These are phyloP conservation scores for Xerocomus brunneocitrinus DNA, from an alignment of 768 basidiomycete species.

Conservation along the genomic window DNA sequence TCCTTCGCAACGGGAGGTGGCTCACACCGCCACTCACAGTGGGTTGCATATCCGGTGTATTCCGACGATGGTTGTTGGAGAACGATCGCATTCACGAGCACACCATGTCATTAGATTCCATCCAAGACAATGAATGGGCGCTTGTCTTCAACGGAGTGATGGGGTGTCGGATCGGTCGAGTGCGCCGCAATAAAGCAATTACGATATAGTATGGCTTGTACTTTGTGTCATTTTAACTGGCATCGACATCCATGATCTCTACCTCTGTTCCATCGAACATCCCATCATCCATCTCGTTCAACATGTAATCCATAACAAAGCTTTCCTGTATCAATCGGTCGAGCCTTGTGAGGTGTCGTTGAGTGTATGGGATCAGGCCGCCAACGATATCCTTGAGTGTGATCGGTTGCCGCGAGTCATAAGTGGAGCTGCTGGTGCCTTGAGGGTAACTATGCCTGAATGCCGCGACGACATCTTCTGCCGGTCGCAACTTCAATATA, in stretches of 20 bases:
- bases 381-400: conserved; percentile 73
- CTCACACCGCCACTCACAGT: conserved; percentile 55
- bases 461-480: conserved; percentile 67
- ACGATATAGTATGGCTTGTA: not conserved
- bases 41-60: conserved; percentile 71
- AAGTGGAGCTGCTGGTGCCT: conserved; percentile 5
- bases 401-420: conserved; percentile 30
- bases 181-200: conserved; percentile 6
- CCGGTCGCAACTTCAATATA: conserved; percentile 68
- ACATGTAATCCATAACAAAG: conserved; percentile 87
- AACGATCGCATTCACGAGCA: conserved; percentile 47
- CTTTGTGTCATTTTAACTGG: conserved; percentile 14
- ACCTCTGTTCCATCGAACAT: conserved; percentile 53
- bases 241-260: conserved; percentile 39
- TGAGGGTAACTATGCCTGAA: conserved; percentile 38
- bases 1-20: conserved; percentile 56
- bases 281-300: conserved; percentile 84
- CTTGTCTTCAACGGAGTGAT: conserved; percentile 69
- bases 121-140: conserved; percentile 57
- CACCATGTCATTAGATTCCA: conserved; percentile 37
- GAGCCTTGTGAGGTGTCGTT: conserved; percentile 82
- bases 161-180: conserved; percentile 57
- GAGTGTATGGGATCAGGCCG: conserved; percentile 88
- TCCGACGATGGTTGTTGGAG: conserved; percentile 65
- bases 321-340: conserved; percentile 91